phyloP scores from a whole-genome alignment of 768 basidiomycete genomes.

The Melanogaster broomeanus region DNA sequence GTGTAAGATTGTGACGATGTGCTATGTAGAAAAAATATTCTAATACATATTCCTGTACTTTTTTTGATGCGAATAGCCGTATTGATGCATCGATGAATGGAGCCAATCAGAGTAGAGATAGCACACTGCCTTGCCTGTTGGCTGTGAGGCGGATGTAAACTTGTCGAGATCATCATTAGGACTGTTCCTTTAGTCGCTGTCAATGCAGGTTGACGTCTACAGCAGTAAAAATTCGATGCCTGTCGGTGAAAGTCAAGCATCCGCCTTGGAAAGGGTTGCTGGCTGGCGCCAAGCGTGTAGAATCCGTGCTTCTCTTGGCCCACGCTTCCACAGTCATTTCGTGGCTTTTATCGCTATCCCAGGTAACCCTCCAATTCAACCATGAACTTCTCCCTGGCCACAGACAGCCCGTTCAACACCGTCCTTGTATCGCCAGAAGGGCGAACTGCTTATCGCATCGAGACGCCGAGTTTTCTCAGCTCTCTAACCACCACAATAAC shows the following conservation, averaged over 20 bases:
- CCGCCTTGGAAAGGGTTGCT: neutral
- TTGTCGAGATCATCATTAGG: conserved; percentile 7
- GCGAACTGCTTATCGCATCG: conserved; percentile 29
- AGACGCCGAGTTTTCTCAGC: conserved; percentile 21
- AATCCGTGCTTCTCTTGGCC: conserved; percentile 34
- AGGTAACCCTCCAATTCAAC: conserved; percentile 3
- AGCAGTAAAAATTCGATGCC: neutral
- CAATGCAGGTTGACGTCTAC: conserved; percentile 5
- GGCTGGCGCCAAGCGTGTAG: conserved; percentile 33
- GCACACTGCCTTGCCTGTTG: conserved; percentile 31
- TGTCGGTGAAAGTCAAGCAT: conserved; percentile 1
- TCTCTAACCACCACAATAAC: conserved; percentile 23
- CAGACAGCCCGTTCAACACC: conserved; percentile 35
- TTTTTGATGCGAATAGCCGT: too few relatives aligned
- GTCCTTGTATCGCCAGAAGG: conserved; percentile 32
- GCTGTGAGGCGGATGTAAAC: conserved; percentile 18
- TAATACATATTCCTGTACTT: conserved; percentile 9
- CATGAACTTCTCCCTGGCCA: conserved; percentile 34
- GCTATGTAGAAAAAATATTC: conserved; percentile 5
- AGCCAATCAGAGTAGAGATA: conserved; percentile 25
- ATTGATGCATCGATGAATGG: too few relatives aligned
- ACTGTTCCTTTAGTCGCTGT: neutral
- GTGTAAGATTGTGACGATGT: neutral
- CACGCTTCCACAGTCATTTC: conserved; percentile 18
- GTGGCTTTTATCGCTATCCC: conserved; percentile 10